Evolutionary conservation across 2,329 filamentous ascomycete genomes (phyloP).

Genomic region (Sphaceloma murrayae): DNA sequence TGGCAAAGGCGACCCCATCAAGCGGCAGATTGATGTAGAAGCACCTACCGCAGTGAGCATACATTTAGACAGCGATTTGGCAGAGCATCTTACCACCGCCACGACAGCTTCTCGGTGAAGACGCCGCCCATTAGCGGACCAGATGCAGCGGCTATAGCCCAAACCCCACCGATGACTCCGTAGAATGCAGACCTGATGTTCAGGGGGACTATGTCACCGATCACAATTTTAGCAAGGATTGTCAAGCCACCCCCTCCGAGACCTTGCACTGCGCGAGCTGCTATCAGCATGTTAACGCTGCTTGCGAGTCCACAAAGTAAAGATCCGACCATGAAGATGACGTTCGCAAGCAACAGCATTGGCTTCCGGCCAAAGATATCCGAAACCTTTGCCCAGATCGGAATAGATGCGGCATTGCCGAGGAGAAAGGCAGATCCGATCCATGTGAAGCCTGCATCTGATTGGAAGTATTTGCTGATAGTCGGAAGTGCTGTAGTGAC

Average conservation of each 20-base stretch:
- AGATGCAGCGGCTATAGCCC: conserved; percentile 45
- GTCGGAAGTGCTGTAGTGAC: conserved; percentile 20
- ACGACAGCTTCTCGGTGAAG: conserved; percentile 38
- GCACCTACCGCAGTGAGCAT: too few relatives aligned
- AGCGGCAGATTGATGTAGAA: conserved; percentile 49
- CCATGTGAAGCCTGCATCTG: conserved; percentile 64
- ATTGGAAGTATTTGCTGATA: conserved; percentile 51
- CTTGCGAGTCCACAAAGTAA: conserved; percentile 41
- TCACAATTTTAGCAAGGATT: conserved; percentile 20
- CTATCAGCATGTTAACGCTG: conserved; percentile 45
- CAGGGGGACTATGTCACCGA: conserved; percentile 47
- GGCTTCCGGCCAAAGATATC: conserved; percentile 51
- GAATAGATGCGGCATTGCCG: conserved; percentile 21
- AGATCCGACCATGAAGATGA: conserved; percentile 41
- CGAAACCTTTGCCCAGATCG: conserved; percentile 42
- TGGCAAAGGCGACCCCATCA: conserved; percentile 38
- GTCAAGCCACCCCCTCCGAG: conserved; percentile 45
- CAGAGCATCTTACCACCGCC: too few relatives aligned
- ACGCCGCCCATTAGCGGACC: conserved; percentile 46
- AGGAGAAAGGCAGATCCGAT: conserved; percentile 38
- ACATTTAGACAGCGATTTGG: too few relatives aligned
- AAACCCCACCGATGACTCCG: conserved; percentile 44
- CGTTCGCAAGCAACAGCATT: conserved; percentile 41
- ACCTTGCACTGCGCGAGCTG: conserved; percentile 45
- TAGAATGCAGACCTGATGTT: conserved; percentile 35